A percentile compares a stretch with the other conserved stretches of the same genome.
Evolutionary conservation across 2,329 filamentous ascomycete species (phyloP).

Genomic region (Fusarium guadeloupense): DNA sequence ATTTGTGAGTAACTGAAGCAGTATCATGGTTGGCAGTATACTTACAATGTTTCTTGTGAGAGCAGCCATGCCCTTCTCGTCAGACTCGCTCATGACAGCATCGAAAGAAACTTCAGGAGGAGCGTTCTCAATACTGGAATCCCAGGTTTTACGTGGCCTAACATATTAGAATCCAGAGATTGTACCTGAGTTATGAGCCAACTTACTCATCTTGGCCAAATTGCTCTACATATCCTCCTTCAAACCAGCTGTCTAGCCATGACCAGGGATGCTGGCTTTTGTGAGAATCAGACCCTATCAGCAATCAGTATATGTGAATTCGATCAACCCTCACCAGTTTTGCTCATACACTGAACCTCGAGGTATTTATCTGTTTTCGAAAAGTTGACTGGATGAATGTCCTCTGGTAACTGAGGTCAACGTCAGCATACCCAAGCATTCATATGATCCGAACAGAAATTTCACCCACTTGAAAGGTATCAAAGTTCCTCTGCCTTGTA

Average conservation of each 20-base stretch:
- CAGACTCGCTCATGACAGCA: conserved; percentile 63
- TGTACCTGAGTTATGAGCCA: background rate
- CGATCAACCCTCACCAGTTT: background rate
- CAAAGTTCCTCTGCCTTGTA: conserved; percentile 54
- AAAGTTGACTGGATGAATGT: conserved; percentile 45
- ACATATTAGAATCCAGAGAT: conserved; percentile 6
- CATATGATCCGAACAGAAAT: background rate
- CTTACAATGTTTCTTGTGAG: conserved; percentile 73
- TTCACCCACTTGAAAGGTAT: conserved; percentile 51
- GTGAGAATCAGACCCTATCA: conserved; percentile 76
- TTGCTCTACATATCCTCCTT: conserved; percentile 21
- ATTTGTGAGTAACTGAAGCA: conserved; percentile 17
- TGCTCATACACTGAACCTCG: conserved; percentile 47
- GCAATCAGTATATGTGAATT: conserved; percentile 6
- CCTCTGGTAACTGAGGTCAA: conserved; percentile 46
- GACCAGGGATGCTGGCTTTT: conserved; percentile 71
- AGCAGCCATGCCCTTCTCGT: conserved; percentile 62
- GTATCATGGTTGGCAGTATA: background rate
- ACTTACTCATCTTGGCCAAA: conserved; percentile 39
- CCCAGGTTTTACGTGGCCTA: conserved; percentile 40
- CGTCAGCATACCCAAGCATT: conserved; percentile 1
- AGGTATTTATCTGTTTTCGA: conserved; percentile 43
- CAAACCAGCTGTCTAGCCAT: conserved; percentile 38
- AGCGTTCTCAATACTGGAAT: conserved; percentile 46
- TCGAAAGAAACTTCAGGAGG: conserved; percentile 70